Conservation (phyloP, 768 basidiomycete species). For the Mycena amicta region DNA sequence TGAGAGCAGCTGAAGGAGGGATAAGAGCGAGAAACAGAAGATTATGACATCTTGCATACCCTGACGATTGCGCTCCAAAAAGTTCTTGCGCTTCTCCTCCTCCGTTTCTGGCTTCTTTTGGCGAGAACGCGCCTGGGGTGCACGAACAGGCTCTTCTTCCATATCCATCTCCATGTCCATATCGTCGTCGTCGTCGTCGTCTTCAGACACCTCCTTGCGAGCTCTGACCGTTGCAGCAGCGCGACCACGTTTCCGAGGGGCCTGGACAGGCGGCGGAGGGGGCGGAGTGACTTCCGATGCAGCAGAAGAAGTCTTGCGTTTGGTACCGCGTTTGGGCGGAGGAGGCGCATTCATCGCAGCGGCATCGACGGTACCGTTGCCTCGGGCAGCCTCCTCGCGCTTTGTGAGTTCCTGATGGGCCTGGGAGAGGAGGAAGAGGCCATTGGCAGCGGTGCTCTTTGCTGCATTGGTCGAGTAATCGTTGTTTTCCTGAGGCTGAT, state of each 20-base stretch:
- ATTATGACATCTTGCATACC: constrained; percentile 51
- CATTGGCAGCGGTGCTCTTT: constrained; percentile 78
- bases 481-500: constrained; percentile 55
- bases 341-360: constrained; percentile 13
- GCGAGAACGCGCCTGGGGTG: constrained; percentile 26
- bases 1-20: constrained; percentile 77
- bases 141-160: constrained; percentile 11
- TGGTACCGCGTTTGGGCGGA: constrained; percentile 59
- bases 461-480: constrained; percentile 51
- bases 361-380: constrained; percentile 34
- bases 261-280: constrained; percentile 26
- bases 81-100: constrained; percentile 96
- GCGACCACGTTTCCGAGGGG: constrained; percentile 44
- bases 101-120: constrained; percentile 91
- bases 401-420: constrained; percentile 96
- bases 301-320: constrained; percentile 69
- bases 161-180: constrained; percentile 22
- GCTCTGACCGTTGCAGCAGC: constrained; percentile 29
- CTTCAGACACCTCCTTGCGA: constrained; percentile 37
- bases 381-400: constrained; percentile 71
- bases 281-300: constrained; percentile 36
- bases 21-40: constrained; percentile 9
- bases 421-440: constrained; percentile 90
- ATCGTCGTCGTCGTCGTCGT: constrained; percentile 39
- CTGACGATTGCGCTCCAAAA: constrained; percentile 96